phyloP scores from a whole-genome alignment of 768 basidiomycete genomes.

The Calocybe cyanea region DNA sequence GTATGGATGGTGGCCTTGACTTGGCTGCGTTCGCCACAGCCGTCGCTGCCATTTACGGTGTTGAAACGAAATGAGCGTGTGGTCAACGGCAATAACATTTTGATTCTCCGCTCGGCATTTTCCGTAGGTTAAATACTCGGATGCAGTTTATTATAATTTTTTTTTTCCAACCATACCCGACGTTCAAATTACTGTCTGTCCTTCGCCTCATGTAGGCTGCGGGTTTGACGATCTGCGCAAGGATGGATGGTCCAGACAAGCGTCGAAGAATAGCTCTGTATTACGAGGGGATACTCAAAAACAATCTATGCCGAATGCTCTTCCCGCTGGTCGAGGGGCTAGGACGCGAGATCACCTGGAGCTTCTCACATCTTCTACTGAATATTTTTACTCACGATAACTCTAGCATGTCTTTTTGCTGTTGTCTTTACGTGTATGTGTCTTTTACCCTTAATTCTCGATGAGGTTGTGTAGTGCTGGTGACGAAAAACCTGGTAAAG shows the following conservation, averaged over 20 bases:
- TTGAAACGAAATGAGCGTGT: slow-evolving; percentile 5
- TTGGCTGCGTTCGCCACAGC: slow-evolving; percentile 11
- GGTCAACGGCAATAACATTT: slow-evolving; percentile 6
- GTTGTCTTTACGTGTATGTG: slow-evolving; percentile 13
- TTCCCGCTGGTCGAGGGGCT: slow-evolving; percentile 86
- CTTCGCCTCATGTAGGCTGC: slow-evolving; percentile 42
- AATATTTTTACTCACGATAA: slow-evolving; percentile 8
- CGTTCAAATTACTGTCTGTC: slow-evolving; percentile 82
- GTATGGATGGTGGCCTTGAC: background rate
- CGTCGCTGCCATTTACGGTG: slow-evolving; percentile 23
- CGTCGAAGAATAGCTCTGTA: slow-evolving; percentile 61
- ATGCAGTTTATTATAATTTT: background rate
- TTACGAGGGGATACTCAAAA: slow-evolving; percentile 62
- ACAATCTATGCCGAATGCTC: slow-evolving; percentile 90
- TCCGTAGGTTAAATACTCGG: slow-evolving; percentile 31
- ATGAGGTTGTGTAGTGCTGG: slow-evolving; percentile 33
- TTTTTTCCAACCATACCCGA: slow-evolving; percentile 32
- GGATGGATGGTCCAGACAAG: slow-evolving; percentile 87
- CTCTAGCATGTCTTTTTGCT: slow-evolving; percentile 7
- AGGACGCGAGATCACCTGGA: slow-evolving; percentile 95
- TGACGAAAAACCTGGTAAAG: slow-evolving; percentile 90
- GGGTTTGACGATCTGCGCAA: slow-evolving; percentile 26
- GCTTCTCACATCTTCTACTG: slow-evolving; percentile 24
- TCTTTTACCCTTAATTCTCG: slow-evolving; percentile 15
- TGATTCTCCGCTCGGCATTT: slow-evolving; percentile 20